Evolutionary conservation across 441 rosid species (phyloP), one percentile per base, ranked within the genome.

Genomic region (Pelargonium citronellum): DNA sequence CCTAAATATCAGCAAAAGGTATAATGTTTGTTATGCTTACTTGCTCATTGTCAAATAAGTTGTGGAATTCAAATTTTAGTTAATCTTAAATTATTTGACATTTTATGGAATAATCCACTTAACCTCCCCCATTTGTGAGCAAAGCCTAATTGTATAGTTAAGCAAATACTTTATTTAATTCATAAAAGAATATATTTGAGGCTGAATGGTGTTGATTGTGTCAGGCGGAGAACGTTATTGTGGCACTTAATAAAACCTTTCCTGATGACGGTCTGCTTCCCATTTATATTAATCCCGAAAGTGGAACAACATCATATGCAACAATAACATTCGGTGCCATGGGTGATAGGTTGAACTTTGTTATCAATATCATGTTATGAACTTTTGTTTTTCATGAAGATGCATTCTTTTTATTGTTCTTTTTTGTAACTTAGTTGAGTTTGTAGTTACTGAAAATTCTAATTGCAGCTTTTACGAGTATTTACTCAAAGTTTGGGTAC

Each of bases 241-340:
- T 73, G 49, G 86, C 69, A 71, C 64, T 91, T 69, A 89, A 84
- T 73, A 91, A 92, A 82, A 83, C 80, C 72, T 92, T 86, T 74
- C 98, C 97, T 73, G 91, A 73, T 46, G 95, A 95, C 79, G 99
- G 98, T 65, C 82, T 95, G 78, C 96, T 95, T 70, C 99, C 99
- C 15, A 91, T 92, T 68, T 91, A 89, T 81, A 84, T 95, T 65
- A 86, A 76, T 78, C 95, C 98, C 65, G 74, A 83, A 4, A 84
- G 79, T 66, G 96, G 89, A 69, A 66, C 71, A 13, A 74, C 89
- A 75, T 81, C 99, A 4, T 74, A 82, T 76, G 79, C 99, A 1
- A 81, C 92, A 49, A 83, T 86, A 60, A 95, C 99, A 66, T 95
- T 95, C 84, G 99, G 99, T 75, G 99, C 98, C 51, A 86, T 88